Percentiles rank a stretch among this genome's conserved stretches.
Evolutionary conservation across 768 basidiomycete genomes (phyloP).

Genomic region (Hebeloma cylindrosporum): DNA sequence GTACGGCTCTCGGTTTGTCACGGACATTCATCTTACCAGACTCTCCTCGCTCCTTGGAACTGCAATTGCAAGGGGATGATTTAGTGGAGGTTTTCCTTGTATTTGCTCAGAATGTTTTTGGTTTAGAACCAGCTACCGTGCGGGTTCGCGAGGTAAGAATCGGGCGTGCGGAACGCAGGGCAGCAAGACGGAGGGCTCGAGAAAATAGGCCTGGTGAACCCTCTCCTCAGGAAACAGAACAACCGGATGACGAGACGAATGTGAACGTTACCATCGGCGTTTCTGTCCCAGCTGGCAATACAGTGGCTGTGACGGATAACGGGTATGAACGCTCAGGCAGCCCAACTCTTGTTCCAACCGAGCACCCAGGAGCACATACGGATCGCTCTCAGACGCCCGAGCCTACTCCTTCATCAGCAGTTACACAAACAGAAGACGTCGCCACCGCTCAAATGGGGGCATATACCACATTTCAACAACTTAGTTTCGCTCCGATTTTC

Average conservation of each 20-base stretch:
- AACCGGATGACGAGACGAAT: slow-evolving; percentile 54
- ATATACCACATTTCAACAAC: slow-evolving; percentile 91
- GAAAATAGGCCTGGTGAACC: slow-evolving; percentile 59
- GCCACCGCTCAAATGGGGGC: slow-evolving; percentile 74
- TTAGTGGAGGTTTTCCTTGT: slow-evolving; percentile 90
- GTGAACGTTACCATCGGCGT: slow-evolving; percentile 65
- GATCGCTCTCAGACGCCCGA: slow-evolving; percentile 35
- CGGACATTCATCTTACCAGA: slow-evolving; percentile 92
- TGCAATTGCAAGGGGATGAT: slow-evolving; percentile 90
- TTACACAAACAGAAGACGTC: slow-evolving; percentile 63
- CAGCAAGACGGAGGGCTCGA: slow-evolving; percentile 77
- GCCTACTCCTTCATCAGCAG: slow-evolving; percentile 29
- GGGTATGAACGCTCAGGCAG: slow-evolving; percentile 30
- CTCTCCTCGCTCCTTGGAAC: slow-evolving; percentile 82
- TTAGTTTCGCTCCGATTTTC: slow-evolving; percentile 81
- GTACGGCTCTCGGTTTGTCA: slow-evolving; percentile 87
- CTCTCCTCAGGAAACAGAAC: slow-evolving; percentile 43
- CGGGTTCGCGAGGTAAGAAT: slow-evolving; percentile 93
- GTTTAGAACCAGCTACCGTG: slow-evolving; percentile 89
- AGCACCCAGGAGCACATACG: slow-evolving; percentile 40
- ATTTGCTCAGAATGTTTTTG: slow-evolving; percentile 90
- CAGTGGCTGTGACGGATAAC: slow-evolving; percentile 35
- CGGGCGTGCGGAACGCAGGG: slow-evolving; percentile 82
- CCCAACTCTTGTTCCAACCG: slow-evolving; percentile 41
- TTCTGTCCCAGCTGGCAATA: slow-evolving; percentile 47